Evolutionary conservation across 75 land plant genomes (phyloP).

Genomic region (Cupressus sempervirens): DNA sequence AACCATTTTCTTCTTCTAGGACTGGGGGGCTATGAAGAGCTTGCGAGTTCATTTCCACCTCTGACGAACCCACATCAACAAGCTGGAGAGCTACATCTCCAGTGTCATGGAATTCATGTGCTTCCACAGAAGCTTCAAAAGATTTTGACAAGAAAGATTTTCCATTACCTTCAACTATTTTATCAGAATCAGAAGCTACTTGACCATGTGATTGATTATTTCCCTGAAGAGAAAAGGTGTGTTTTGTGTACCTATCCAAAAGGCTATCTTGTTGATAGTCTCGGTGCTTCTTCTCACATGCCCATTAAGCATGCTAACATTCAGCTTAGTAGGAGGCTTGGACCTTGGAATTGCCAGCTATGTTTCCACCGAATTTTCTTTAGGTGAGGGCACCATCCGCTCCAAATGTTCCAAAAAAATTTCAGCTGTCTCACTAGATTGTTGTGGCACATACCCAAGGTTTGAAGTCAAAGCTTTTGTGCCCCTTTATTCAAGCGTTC

Average conservation of each 20-base stretch:
- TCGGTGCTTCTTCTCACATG: conserved; percentile 42
- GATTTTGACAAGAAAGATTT: neutral
- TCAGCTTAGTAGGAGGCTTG: conserved; percentile 33
- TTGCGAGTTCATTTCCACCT: neutral
- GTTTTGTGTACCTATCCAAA: neutral
- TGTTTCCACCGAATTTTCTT: conserved; percentile 32
- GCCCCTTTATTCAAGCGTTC: too few species aligned
- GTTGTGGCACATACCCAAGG: conserved; percentile 19
- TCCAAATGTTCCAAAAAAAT: conserved; percentile 50
- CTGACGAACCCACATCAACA: neutral
- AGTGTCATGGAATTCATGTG: neutral
- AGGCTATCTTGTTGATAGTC: neutral
- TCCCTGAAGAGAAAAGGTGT: neutral
- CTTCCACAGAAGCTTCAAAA: neutral
- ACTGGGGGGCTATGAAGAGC: neutral
- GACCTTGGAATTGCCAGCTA: conserved; percentile 18
- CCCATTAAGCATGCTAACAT: conserved; percentile 40
- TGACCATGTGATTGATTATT: neutral
- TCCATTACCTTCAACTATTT: neutral
- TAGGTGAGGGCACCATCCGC: conserved; percentile 36
- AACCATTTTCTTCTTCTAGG: conserved; percentile 5
- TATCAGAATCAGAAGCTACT: neutral
- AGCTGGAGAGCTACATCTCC: neutral
- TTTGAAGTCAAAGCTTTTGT: neutral
- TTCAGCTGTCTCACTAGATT: conserved; percentile 45